phyloP scores from a whole-genome alignment of 2,329 filamentous ascomycete species.

The Dothistroma pini region DNA sequence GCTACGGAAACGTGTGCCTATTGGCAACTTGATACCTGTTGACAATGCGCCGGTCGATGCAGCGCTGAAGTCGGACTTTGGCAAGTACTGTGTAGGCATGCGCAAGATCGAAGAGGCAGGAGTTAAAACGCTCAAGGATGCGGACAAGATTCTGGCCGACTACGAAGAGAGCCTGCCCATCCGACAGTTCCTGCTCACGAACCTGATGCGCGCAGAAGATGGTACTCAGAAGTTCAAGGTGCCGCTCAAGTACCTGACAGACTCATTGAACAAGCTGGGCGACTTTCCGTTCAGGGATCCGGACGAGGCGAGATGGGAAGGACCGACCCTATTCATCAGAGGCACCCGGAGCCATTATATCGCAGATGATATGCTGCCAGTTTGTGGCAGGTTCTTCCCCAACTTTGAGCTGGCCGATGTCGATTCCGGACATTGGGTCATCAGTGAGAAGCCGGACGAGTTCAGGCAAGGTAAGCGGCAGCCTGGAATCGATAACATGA shows the following conservation, averaged over 20 bases:
- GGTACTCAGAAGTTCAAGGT: slow-evolving; percentile 70
- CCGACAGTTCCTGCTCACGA: slow-evolving; percentile 88
- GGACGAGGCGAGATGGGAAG: slow-evolving; percentile 63
- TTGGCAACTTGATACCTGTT: slow-evolving; percentile 73
- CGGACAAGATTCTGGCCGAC: slow-evolving; percentile 70
- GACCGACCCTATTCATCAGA: slow-evolving; percentile 74
- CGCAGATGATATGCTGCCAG: slow-evolving; percentile 73
- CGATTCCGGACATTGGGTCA: slow-evolving; percentile 81
- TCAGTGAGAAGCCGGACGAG: slow-evolving; percentile 78
- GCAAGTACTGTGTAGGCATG: slow-evolving; percentile 80
- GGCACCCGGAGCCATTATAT: slow-evolving; percentile 76
- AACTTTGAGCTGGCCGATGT: slow-evolving; percentile 69
- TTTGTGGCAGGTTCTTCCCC: slow-evolving; percentile 79
- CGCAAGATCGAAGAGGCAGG: slow-evolving; percentile 67
- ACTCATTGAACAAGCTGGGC: slow-evolving; percentile 68
- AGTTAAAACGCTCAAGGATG: slow-evolving; percentile 68
- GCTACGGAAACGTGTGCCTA: slow-evolving; percentile 62
- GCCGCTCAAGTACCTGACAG: slow-evolving; percentile 67
- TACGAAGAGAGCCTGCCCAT: slow-evolving; percentile 74
- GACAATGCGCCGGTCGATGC: slow-evolving; percentile 91
- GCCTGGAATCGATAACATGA: not conserved
- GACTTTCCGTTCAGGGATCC: slow-evolving; percentile 85
- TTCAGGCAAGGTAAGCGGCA: slow-evolving; percentile 65
- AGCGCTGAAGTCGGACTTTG: slow-evolving; percentile 69
- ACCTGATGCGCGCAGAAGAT: slow-evolving; percentile 60